These are phyloP conservation scores for Botrytis hyacinthi DNA, from an alignment of 2,329 filamentous ascomycete genomes.

Conservation along the genomic window DNA sequence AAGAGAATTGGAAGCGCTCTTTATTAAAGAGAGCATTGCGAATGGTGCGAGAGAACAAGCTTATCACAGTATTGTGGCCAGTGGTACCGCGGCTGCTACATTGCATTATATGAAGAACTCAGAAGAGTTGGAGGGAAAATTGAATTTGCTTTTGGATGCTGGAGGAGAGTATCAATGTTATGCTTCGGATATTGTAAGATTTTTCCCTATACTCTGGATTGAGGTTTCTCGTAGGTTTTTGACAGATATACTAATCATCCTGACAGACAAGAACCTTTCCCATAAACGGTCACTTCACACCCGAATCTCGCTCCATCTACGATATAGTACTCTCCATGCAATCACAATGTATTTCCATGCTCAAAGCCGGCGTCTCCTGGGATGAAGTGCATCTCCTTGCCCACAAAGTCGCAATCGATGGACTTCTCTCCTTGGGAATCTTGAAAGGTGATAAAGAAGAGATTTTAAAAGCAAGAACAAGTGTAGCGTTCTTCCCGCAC, in stretches of 20 bases:
- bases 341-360: constrained; percentile 66
- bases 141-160: constrained; percentile 80
- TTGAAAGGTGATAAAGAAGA: constrained; percentile 66
- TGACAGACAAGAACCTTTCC: constrained; percentile 82
- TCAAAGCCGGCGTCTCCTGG: constrained; percentile 75
- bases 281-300: constrained; percentile 67
- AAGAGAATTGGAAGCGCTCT: constrained; percentile 76
- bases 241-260: constrained; percentile 2
- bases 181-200: constrained; percentile 61
- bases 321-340: constrained; percentile 87
- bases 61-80: constrained; percentile 83
- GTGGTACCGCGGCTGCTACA: constrained; percentile 76
- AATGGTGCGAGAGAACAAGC: constrained; percentile 78
- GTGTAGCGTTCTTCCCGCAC: constrained; percentile 87
- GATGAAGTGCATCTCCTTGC: constrained; percentile 78
- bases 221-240: not conserved
- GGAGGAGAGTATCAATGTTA: constrained; percentile 76
- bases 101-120: constrained; percentile 86
- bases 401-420: constrained; percentile 78
- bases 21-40: constrained; percentile 72
- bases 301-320: constrained; percentile 73
- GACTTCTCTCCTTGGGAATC: constrained; percentile 73
- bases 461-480: constrained; percentile 75
- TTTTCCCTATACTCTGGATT: not conserved
- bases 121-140: constrained; percentile 65